Base-by-base conservation (phyloP, 805 yeast genomes). In the Grigorovia humatica region DNA sequence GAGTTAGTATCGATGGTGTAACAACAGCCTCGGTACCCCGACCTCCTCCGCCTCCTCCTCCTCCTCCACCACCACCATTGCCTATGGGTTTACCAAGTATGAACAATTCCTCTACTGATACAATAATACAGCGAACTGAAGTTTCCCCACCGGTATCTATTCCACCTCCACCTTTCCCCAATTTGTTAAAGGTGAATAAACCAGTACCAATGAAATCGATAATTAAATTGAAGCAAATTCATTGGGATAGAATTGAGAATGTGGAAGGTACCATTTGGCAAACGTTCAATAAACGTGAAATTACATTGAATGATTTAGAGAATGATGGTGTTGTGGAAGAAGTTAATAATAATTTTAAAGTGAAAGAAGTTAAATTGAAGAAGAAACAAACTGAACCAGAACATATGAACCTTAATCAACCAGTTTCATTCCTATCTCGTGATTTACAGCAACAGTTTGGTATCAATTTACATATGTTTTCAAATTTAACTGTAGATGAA, bases 361-460 rank as follows among this genome's bases (percentile, higher is more conserved):
- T 82, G 2, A 78, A 75, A 57, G 82, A 79, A 35, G 62, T 50
- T 48, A 59, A 58, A 48, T 59, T 54, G 20, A 62, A 73, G 9
- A 70, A 73, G 1, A 69, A 72, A 53, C 70, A 67, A 57, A 52
- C 51, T 20, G 50, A 42, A 9, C 17, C 42, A 6, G 49, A 41
- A 12, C 51, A 52, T 13, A 70, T 69, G 50, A 73, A 67, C 38
- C 77, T 74, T 30, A 35, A 29, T 2, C 44, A 43, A 4, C 75
- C 76, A 51, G 60, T 79, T 3, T 62, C 82, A 0, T 80, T 83
- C 57, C 70, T 85, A 57, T 74, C 90, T 0, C 73, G 89, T 54
- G 93, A 85, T 56, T 61, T 83, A 18, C 82, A 87, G 1, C 93
- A 85, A 59, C 90, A 85, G 61, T 84, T 85, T 67, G 88, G 88